Conservation (phyloP, 495 filamentous ascomycete genomes). For the Aspergillus mulundensis region DNA sequence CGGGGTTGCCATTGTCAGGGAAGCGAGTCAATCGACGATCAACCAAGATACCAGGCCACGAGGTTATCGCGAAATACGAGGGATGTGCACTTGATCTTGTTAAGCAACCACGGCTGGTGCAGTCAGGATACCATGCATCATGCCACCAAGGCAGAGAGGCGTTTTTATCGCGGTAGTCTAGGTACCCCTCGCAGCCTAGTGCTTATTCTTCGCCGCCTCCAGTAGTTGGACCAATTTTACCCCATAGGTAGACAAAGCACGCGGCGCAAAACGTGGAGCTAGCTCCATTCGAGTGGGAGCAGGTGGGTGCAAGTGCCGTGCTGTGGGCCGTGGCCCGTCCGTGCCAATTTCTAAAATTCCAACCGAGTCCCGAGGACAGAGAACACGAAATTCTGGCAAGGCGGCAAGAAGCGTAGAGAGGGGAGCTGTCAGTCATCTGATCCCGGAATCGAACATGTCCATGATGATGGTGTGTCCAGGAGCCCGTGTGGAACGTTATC, state of each 20-base stretch:
- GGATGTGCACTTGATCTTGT: background rate
- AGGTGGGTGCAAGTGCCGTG: background rate
- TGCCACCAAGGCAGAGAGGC: no score
- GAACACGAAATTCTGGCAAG: no score
- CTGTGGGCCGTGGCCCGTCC: background rate
- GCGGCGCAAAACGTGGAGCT: background rate
- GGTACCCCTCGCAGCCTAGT: no score
- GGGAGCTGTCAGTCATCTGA: no score
- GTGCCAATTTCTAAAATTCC: background rate
- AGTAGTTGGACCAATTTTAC: no score
- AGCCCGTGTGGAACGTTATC: no score
- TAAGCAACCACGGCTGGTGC: background rate
- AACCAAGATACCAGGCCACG: background rate
- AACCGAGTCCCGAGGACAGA: background rate
- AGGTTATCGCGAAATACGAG: background rate
- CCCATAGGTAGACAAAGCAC: no score
- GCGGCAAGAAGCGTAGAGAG: no score
- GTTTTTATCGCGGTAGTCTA: no score
- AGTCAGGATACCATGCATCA: background rate
- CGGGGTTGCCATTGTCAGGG: conserved; percentile 8
- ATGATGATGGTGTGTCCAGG: no score
- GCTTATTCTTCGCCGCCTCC: no score
- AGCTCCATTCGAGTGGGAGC: background rate
- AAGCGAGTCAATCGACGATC: background rate
- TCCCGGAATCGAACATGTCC: no score